Conservation (phyloP, 495 filamentous ascomycete genomes). For the Amniculicola lignicola region DNA sequence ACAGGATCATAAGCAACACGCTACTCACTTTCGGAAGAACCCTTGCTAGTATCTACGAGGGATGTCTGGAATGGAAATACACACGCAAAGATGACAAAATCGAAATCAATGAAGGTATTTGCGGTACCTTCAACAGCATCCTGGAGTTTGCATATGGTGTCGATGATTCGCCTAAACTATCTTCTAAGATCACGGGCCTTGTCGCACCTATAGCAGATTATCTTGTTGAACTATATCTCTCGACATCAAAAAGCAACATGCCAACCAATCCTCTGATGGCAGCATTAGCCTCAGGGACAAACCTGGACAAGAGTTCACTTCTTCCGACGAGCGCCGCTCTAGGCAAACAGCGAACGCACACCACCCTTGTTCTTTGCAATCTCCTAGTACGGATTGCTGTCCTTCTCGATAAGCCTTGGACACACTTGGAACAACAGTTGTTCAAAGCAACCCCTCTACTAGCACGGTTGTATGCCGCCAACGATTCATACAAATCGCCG, state of each 20-base stretch:
- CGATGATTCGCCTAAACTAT: conserved; percentile 54
- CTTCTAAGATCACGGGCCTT: conserved; percentile 59
- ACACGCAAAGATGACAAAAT: conserved; percentile 61
- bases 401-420: conserved; percentile 57
- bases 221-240: conserved; percentile 71
- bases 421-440: conserved; percentile 69
- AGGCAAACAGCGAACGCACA: conserved; percentile 60
- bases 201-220: conserved; percentile 69
- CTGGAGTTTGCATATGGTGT: conserved; percentile 69
- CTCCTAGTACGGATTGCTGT: conserved; percentile 67
- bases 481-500: conserved; percentile 61
- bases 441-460: conserved; percentile 74
- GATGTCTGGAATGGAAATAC: conserved; percentile 79
- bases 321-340: conserved; percentile 56
- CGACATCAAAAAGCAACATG: conserved; percentile 62
- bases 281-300: conserved; percentile 57
- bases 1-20: conserved; percentile 70
- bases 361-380: conserved; percentile 62
- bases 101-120: conserved; percentile 57
- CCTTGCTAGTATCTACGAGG: conserved; percentile 77
- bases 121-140: conserved; percentile 66
- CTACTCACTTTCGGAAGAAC: conserved; percentile 67
- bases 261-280: conserved; percentile 75
- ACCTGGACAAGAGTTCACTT: conserved; percentile 61
- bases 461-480: conserved; percentile 72